Evolutionary conservation across 1,284 basidiomycete species (phyloP).

Genomic region (Ceratobasidium theobromae): DNA sequence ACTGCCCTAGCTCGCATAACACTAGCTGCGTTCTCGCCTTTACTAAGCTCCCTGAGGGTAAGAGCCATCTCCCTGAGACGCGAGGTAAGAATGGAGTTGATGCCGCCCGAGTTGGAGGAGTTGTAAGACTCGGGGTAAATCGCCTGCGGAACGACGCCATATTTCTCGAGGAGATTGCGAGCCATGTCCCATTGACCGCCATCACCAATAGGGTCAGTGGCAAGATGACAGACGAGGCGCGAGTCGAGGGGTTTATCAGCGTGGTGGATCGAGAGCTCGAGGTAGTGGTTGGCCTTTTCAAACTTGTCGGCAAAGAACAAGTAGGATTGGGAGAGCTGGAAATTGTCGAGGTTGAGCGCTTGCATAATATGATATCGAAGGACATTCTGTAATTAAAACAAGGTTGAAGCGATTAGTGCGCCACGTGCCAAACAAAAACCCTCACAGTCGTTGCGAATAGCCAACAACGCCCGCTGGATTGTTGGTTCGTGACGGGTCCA

Average conservation of each 20-base stretch:
- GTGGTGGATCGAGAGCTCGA: constrained; percentile 84
- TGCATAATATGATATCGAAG: constrained; percentile 83
- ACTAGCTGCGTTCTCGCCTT: constrained; percentile 52
- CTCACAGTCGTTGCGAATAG: constrained; percentile 77
- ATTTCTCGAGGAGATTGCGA: constrained; percentile 81
- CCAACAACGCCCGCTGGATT: constrained; percentile 87
- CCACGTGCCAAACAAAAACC: background rate
- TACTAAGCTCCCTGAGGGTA: constrained; percentile 67
- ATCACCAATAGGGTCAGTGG: constrained; percentile 79
- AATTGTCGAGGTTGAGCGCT: constrained; percentile 80
- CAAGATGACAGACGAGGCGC: constrained; percentile 76
- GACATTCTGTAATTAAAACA: constrained; percentile 55
- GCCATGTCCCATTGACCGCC: constrained; percentile 97
- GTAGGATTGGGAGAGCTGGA: constrained; percentile 89
- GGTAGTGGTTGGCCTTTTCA: constrained; percentile 93
- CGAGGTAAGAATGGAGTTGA: constrained; percentile 81
- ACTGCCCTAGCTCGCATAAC: constrained; percentile 13
- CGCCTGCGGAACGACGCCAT: constrained; percentile 80
- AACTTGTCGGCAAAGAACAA: constrained; percentile 95
- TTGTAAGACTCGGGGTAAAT: constrained; percentile 86
- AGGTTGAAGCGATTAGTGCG: constrained; percentile 37
- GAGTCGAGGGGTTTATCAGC: constrained; percentile 80
- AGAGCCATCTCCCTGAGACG: constrained; percentile 91
- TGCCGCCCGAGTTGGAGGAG: constrained; percentile 69
- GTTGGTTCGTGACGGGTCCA: constrained; percentile 85